Conservation (phyloP, 148 eudicot genomes). For the Simmondsia chinensis region DNA sequence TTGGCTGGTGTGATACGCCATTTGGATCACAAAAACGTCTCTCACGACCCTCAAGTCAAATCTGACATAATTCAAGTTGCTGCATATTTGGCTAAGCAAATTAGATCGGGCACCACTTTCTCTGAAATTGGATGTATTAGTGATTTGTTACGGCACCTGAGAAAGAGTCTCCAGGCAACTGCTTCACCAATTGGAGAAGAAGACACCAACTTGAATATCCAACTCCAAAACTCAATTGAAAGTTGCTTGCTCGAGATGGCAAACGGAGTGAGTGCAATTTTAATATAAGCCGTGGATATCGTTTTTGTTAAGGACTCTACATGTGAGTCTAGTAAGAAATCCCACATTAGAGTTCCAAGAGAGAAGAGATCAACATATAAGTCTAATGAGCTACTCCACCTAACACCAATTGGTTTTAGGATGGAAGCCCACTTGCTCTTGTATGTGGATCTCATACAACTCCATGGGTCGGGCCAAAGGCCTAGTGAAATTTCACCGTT, state of each 20-base stretch:
- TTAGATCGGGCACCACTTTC: constrained; percentile 48
- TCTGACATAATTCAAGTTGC: constrained; percentile 72
- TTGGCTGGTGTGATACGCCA: constrained; percentile 71
- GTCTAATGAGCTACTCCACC: no score
- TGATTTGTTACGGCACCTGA: constrained; percentile 73
- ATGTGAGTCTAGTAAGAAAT: no score
- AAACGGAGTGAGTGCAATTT: constrained; percentile 54
- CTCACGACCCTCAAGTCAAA: constrained; percentile 64
- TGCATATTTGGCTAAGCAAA: constrained; percentile 63
- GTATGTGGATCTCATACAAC: no score
- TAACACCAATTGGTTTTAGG: no score
- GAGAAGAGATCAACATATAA: no score
- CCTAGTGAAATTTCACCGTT: no score
- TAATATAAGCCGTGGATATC: no score
- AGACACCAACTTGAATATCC: constrained; percentile 49
- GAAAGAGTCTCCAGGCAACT: constrained; percentile 85
- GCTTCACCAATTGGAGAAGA: constrained; percentile 51
- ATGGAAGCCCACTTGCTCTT: no score
- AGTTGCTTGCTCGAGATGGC: constrained; percentile 80
- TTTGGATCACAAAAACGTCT: constrained; percentile 89
- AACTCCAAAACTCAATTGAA: constrained; percentile 72
- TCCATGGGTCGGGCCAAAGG: no score
- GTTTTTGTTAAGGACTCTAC: no score
- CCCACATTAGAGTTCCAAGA: no score
- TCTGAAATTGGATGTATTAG: constrained; percentile 70